Conservation (phyloP, 768 basidiomycete species). For the Cystoderma amianthinum region DNA sequence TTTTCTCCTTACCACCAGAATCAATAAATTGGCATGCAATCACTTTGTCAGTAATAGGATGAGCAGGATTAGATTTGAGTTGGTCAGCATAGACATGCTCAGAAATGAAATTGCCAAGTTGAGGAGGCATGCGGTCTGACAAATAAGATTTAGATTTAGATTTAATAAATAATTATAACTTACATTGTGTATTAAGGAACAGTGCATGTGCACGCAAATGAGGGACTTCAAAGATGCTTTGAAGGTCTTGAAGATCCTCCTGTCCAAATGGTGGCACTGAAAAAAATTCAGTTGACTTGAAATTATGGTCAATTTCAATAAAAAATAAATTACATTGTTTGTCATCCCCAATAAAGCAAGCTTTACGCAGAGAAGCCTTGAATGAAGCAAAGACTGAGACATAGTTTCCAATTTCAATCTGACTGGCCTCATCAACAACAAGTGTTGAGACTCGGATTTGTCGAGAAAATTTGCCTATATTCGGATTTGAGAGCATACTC, state of each 20-base stretch:
- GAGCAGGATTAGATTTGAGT: slow-evolving; percentile 46
- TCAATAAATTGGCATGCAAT: slow-evolving; percentile 65
- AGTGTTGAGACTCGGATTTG: slow-evolving; percentile 40
- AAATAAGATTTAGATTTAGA: slow-evolving; percentile 7
- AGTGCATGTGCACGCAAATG: slow-evolving; percentile 44
- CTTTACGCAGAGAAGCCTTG: slow-evolving; percentile 35
- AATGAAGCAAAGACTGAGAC: slow-evolving; percentile 31
- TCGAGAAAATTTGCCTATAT: slow-evolving; percentile 23
- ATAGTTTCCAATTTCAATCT: slow-evolving; percentile 55
- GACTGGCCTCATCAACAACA: slow-evolving; percentile 62
- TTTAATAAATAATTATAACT: slow-evolving; percentile 13
- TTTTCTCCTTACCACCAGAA: slow-evolving; percentile 31
- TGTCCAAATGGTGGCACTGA: slow-evolving; percentile 79
- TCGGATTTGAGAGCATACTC: slow-evolving; percentile 56
- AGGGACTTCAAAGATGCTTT: slow-evolving; percentile 73
- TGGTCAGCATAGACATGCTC: slow-evolving; percentile 52
- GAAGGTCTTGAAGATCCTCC: slow-evolving; percentile 54
- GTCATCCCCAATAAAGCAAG: slow-evolving; percentile 60
- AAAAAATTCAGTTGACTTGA: no score
- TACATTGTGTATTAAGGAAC: slow-evolving; percentile 75
- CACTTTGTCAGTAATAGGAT: slow-evolving; percentile 35
- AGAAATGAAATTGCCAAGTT: slow-evolving; percentile 72
- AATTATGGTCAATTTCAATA: no score
- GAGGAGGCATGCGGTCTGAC: slow-evolving; percentile 78
- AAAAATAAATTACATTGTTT: slow-evolving; percentile 58